Evolutionary conservation across 768 basidiomycete genomes (phyloP).

Genomic region (Podaxis pistillaris): DNA sequence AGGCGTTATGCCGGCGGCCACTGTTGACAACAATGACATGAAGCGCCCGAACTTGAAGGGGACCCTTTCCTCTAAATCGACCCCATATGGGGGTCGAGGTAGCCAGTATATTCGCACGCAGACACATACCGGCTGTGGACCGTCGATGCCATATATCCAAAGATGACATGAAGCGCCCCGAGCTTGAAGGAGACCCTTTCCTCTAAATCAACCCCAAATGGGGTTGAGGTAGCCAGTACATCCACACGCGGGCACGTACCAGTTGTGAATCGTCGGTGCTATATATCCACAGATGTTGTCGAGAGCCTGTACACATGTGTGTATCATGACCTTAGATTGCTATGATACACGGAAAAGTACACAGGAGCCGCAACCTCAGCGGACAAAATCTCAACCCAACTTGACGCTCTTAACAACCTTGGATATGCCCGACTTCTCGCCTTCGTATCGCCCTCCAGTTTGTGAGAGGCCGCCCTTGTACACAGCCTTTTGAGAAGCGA

Average conservation of each 20-base stretch:
- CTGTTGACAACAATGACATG: not conserved
- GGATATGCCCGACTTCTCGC: constrained; percentile 92
- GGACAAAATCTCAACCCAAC: constrained; percentile 41
- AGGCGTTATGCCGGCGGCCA: not conserved
- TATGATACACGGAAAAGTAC: too few species aligned
- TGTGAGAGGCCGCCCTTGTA: constrained; percentile 84
- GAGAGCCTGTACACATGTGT: too few species aligned
- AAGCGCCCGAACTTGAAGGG: too few species aligned
- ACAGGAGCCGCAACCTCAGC: too few species aligned
- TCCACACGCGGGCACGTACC: not conserved
- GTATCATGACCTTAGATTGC: too few species aligned
- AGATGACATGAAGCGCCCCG: not conserved
- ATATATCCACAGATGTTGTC: not conserved
- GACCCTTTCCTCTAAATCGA: too few species aligned
- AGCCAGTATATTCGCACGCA: too few species aligned
- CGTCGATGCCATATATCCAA: not conserved
- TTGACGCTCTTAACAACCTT: constrained; percentile 86
- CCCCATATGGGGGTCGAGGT: too few species aligned
- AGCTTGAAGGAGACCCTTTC: not conserved
- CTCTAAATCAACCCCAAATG: not conserved
- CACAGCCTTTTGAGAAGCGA: constrained; percentile 86
- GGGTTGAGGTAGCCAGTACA: not conserved
- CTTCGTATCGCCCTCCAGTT: constrained; percentile 74
- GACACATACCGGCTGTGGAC: too few species aligned
- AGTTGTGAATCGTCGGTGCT: not conserved